A percentile compares a stretch with the other conserved stretches of the same genome.
These are phyloP conservation scores for Suillus plorans DNA, from an alignment of 768 basidiomycete species.

Conservation along the genomic window DNA sequence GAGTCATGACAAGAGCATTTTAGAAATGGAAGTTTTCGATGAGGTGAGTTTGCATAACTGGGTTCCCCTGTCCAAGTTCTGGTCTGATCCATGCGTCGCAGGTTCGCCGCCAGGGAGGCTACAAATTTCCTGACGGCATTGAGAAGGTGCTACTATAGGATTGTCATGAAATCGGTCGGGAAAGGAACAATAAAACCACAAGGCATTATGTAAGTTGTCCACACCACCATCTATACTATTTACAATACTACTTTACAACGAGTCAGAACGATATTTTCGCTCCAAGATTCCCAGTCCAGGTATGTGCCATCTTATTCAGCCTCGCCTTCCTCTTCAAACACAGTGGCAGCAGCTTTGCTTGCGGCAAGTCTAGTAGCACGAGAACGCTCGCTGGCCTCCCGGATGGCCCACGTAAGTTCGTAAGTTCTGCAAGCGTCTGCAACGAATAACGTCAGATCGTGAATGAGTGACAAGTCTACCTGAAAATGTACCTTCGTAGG, in stretches of 20 bases:
- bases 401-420: slow-evolving; percentile 92
- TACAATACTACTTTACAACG: neutral
- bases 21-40: slow-evolving; percentile 53
- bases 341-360: slow-evolving; percentile 28
- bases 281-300: neutral
- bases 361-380: slow-evolving; percentile 46
- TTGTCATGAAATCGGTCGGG: neutral
- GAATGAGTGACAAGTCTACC: neutral
- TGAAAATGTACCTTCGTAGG: slow-evolving; percentile 66
- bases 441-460: slow-evolving; percentile 7
- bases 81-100: slow-evolving; percentile 10
- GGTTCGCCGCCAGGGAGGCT: slow-evolving; percentile 39
- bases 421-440: slow-evolving; percentile 86
- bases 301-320: slow-evolving; percentile 2
- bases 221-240: neutral
- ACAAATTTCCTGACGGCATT: slow-evolving; percentile 38
- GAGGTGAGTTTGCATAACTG: slow-evolving; percentile 31
- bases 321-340: slow-evolving; percentile 24
- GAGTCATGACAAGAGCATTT: slow-evolving; percentile 46
- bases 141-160: slow-evolving; percentile 28
- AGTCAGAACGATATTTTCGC: neutral
- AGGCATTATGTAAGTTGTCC: neutral
- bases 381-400: slow-evolving; percentile 71
- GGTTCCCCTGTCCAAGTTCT: slow-evolving; percentile 3
- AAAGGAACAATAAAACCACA: neutral